phyloP scores from a whole-genome alignment of 1,284 basidiomycete genomes.

The Puccinia horiana region DNA sequence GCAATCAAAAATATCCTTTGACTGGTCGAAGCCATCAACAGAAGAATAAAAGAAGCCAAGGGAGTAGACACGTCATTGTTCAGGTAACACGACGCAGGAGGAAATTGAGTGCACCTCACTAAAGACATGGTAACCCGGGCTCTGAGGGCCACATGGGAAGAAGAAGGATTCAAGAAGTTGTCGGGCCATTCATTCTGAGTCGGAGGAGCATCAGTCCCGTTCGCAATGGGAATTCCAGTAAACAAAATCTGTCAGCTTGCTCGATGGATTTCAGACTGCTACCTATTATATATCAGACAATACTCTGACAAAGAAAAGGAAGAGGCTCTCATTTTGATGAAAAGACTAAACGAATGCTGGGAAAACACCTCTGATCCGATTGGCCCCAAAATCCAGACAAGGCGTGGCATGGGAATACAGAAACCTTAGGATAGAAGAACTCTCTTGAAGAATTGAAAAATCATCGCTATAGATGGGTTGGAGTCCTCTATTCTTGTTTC shows the following conservation, averaged over 20 bases:
- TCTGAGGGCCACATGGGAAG: no score
- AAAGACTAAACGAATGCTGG: no score
- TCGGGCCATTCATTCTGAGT: constrained; percentile 3
- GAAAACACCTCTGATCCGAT: no score
- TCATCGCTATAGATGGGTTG: no score
- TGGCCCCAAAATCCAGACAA: no score
- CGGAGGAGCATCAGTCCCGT: neutral
- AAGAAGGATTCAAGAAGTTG: neutral
- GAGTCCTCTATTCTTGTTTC: no score
- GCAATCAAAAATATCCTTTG: no score
- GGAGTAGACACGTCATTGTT: neutral
- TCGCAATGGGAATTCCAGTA: neutral
- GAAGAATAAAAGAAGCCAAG: neutral
- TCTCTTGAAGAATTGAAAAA: no score
- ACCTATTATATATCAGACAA: neutral
- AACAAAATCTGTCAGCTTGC: neutral
- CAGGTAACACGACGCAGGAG: neutral
- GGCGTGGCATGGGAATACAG: no score
- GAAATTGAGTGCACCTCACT: neutral
- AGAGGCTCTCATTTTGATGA: neutral
- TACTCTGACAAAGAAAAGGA: neutral
- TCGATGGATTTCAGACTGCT: constrained; percentile 2
- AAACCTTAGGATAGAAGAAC: no score
- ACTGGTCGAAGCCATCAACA: no score
- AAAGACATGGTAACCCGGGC: no score